phyloP scores from a whole-genome alignment of 2,329 filamentous ascomycete species.

The Ambrosiella beaveri region DNA sequence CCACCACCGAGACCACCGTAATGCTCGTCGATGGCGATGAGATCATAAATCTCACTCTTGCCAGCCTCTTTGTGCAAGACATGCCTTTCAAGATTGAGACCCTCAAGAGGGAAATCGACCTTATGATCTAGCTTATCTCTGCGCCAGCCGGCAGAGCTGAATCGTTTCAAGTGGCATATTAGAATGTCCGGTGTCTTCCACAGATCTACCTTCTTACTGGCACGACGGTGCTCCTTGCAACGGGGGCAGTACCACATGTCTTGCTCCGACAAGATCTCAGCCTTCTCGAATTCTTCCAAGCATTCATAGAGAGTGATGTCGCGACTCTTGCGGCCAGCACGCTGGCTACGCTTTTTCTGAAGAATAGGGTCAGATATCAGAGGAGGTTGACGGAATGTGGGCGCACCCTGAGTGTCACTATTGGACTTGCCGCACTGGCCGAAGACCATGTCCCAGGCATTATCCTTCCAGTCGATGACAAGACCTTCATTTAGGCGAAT shows the following conservation, averaged over 20 bases:
- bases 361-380: conserved; percentile 47
- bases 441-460: conserved; percentile 58
- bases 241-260: conserved; percentile 96
- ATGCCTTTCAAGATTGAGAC: conserved; percentile 62
- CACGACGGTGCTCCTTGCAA: conserved; percentile 83
- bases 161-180: conserved; percentile 87
- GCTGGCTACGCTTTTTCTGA: conserved; percentile 41
- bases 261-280: conserved; percentile 82
- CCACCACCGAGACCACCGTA: conserved; percentile 85
- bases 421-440: conserved; percentile 23
- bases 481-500: conserved; percentile 71
- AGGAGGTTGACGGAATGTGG: conserved; percentile 37
- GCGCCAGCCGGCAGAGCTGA: conserved; percentile 66
- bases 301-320: conserved; percentile 82
- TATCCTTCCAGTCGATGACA: conserved; percentile 66
- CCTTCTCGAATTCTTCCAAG: conserved; percentile 83
- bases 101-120: conserved; percentile 82
- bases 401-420: conserved; percentile 37
- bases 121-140: conserved; percentile 81
- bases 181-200: conserved; percentile 96
- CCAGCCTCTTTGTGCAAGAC: conserved; percentile 66
- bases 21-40: conserved; percentile 93
- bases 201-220: conserved; percentile 89
- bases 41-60: conserved; percentile 73
- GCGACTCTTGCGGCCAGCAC: conserved; percentile 35